phyloP scores from a whole-genome alignment of 106 monocot genomes.

The Xerophyta viscosa region DNA sequence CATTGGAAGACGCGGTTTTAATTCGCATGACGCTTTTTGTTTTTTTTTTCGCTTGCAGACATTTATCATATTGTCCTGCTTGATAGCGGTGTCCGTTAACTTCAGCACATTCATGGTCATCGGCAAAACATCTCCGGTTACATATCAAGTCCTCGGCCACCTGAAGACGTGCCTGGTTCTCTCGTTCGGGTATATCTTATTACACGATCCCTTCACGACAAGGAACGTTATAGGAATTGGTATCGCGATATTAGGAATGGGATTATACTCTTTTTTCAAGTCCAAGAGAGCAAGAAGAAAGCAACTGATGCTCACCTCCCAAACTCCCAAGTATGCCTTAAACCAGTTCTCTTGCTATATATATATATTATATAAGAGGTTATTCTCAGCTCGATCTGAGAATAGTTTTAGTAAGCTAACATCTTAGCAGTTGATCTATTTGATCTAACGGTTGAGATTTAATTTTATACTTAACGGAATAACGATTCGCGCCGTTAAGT shows the following conservation, averaged over 20 bases:
- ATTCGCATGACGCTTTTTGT: too few relatives aligned
- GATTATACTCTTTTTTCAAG: conserved; percentile 54
- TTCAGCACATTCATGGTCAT: conserved; percentile 80
- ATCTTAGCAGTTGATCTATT: too few relatives aligned
- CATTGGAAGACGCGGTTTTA: not conserved
- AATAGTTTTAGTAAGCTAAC: too few relatives aligned
- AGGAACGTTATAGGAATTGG: conserved; percentile 55
- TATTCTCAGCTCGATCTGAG: too few relatives aligned
- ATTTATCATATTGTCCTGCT: conserved; percentile 59
- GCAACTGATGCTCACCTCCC: conserved; percentile 6
- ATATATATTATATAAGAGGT: too few relatives aligned
- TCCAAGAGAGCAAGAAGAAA: conserved; percentile 53
- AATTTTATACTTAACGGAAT: too few relatives aligned
- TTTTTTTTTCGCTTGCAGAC: too few relatives aligned
- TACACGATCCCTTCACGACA: conserved; percentile 56
- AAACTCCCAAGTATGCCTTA: conserved; percentile 28
- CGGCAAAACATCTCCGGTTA: conserved; percentile 72
- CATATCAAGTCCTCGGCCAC: conserved; percentile 74
- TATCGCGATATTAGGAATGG: conserved; percentile 71
- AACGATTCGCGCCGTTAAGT: too few relatives aligned
- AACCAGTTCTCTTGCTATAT: not conserved
- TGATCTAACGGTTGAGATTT: too few relatives aligned
- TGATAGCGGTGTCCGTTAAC: conserved; percentile 71
- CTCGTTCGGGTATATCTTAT: conserved; percentile 50
- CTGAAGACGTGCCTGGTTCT: conserved; percentile 74